Base-by-base conservation (phyloP, 176 grass and related monocot species). In the Canna indica region DNA sequence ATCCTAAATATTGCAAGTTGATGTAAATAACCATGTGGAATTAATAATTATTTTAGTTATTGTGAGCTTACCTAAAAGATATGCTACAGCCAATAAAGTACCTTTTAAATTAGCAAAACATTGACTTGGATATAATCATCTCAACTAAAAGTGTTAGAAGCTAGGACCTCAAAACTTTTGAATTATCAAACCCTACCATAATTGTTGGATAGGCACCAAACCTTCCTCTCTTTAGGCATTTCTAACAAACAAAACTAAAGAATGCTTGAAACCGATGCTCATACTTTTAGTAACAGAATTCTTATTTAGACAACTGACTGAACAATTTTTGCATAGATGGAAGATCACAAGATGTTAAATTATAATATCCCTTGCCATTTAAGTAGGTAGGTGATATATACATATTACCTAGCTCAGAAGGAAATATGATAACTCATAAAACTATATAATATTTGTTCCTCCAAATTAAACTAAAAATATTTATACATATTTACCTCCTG, bases 401-500 rank as follows among this genome's bases (percentile, higher is more conserved):
- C 20, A 20, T 24, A 44, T 5, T 47, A 15, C 5, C 3, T 28
- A 47, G 22, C 18, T 24, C 22, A 54, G 50, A 69, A 48, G 20
- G 24, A 48, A 69, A 8, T 28, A 69, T 54, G 15, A 54, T 5
- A 20, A n/a, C 50, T 25, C 50, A 54, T 54, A 6, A 42, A 44
- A 30, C 12, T 14, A 27, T 30, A n/a, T 14, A 47, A 48, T 46
- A 8, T 16, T 29, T 30, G 8, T 47, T 32, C 35, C 39, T 46
- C 35, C 17, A 47, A 73, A 28, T 39, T 36, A 38, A 8, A 65
- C 18, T 38, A 53, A 4, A 59, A 44, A 44, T 10, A 29, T 53
- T 50, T 20, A 30, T 22, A 60, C n/a, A 59, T 42, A 59, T 59
- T 24, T 77, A 85, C 83, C 77, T 85, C 77, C 36, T 81, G 83